A percentile compares a stretch with the other conserved stretches of the same genome.
phyloP scores from a whole-genome alignment of 352 stramenopile genomes.

The Pythium aquatile region DNA sequence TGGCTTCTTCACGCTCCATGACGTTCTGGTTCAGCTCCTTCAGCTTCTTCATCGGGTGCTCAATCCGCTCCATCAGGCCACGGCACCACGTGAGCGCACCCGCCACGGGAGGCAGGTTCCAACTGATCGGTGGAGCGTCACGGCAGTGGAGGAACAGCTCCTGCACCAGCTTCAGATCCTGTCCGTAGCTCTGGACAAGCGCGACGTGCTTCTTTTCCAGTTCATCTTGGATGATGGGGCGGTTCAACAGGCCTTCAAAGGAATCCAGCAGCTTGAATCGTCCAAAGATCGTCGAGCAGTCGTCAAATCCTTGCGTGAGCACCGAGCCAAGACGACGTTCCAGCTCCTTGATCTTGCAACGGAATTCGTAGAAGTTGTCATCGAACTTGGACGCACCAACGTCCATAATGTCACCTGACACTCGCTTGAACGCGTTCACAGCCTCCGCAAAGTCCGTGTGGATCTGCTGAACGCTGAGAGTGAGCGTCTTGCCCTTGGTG shows the following conservation, averaged over 20 bases:
- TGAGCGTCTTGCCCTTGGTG: slow-evolving; percentile 96
- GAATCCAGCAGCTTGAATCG: slow-evolving; percentile 98
- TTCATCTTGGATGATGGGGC: slow-evolving; percentile 96
- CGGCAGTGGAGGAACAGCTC: slow-evolving; percentile 95
- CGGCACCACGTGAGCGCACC: slow-evolving; percentile 95
- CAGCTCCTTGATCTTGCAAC: slow-evolving; percentile 97
- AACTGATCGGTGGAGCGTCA: slow-evolving; percentile 91
- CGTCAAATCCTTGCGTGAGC: slow-evolving; percentile 96
- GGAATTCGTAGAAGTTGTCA: slow-evolving; percentile 97
- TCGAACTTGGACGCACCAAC: slow-evolving; percentile 96
- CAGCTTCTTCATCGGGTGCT: slow-evolving; percentile 97
- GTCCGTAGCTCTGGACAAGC: slow-evolving; percentile 95
- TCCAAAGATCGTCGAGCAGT: slow-evolving; percentile 96
- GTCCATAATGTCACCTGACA: slow-evolving; percentile 98
- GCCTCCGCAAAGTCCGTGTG: slow-evolving; percentile 94
- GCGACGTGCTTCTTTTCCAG: slow-evolving; percentile 97
- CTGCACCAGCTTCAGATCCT: slow-evolving; percentile 96
- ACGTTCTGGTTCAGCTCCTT: slow-evolving; percentile 95
- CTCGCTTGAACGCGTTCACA: slow-evolving; percentile 94
- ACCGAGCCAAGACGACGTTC: slow-evolving; percentile 96
- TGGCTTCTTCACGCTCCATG: slow-evolving; percentile 97
- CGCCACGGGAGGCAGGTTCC: slow-evolving; percentile 95
- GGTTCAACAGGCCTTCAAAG: slow-evolving; percentile 95
- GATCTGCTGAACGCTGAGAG: slow-evolving; percentile 93
- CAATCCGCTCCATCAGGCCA: slow-evolving; percentile 94